Base-by-base conservation (phyloP, 2,329 filamentous ascomycete genomes). In the Shiraia sp. region DNA sequence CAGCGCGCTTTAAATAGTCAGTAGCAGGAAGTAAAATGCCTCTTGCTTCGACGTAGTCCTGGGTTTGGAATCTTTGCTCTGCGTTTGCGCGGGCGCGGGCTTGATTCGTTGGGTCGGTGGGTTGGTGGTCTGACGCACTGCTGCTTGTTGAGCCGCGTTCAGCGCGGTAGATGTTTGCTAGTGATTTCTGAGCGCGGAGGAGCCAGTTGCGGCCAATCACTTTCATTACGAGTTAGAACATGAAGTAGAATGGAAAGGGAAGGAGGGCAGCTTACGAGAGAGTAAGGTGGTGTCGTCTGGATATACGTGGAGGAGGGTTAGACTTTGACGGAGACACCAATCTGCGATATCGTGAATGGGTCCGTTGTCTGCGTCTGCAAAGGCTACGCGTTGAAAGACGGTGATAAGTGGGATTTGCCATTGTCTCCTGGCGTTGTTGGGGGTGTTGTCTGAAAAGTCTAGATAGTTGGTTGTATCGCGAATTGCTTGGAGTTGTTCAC, bases 121-220 rank as follows among this genome's bases (percentile, higher is more conserved):
- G 37, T 14, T 30, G 40, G 42, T 60, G 53, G 49, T 62, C 59
- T 36, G 50, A 49, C 17, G 55, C 52, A 32, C 65, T 59, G 42
- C 69, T 72, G 35, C 55, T 61, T 6, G 63, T 69, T 8, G 70
- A 70, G 24, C 66, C 63, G 38, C 62, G 61, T 31, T 78, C 77
- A 31, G 71, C 61, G 10, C 61, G 65, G 40, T 77, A 72, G 43
- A 80, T 79, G 39, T 70, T 72, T 23, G 74, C 69, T 15, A 80
- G 63, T 24, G 66, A 69, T 42, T 68, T 71, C 50, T 80, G 78
- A n/a, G 77, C 72, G 53, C 73, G 74, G 30, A 71, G 67, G 1
- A 79, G 66, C 78, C 78, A 81, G 31, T 74, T 73, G 17, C 71
- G 65, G 13, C 76, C 78, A 14, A 79, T 64, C 3, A 76, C 78